Evolutionary conservation across 2,329 filamentous ascomycete species (phyloP).

Genomic region (Verticillium klebahnii): DNA sequence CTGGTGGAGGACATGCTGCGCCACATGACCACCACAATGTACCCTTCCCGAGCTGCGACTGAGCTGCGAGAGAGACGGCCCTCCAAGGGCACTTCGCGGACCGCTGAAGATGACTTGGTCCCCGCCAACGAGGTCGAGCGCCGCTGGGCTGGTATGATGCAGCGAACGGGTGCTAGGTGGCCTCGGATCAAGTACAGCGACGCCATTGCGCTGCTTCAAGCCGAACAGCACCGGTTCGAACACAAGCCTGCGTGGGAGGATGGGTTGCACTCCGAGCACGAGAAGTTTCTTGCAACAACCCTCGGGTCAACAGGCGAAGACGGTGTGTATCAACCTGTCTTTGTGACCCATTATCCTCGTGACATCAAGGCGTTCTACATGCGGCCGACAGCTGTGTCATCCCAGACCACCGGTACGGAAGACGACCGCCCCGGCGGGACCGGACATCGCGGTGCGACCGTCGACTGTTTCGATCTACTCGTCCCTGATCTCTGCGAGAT

Average conservation of each 20-base stretch:
- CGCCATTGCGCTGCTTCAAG: slow-evolving; percentile 65
- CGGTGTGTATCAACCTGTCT: slow-evolving; percentile 61
- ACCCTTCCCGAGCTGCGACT: slow-evolving; percentile 33
- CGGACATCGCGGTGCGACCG: slow-evolving; percentile 45
- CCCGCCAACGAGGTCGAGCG: slow-evolving; percentile 48
- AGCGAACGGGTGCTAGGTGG: slow-evolving; percentile 49
- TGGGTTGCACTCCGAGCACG: slow-evolving; percentile 86
- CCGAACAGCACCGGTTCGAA: slow-evolving; percentile 59
- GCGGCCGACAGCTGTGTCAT: slow-evolving; percentile 28
- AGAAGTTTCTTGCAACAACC: slow-evolving; percentile 73
- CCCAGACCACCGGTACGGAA: background rate
- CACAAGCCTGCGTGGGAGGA: slow-evolving; percentile 65
- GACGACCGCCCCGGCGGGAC: background rate
- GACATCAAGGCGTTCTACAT: slow-evolving; percentile 84
- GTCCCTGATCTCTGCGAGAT: slow-evolving; percentile 84
- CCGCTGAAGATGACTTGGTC: slow-evolving; percentile 31
- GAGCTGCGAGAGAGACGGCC: slow-evolving; percentile 32
- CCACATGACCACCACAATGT: slow-evolving; percentile 36
- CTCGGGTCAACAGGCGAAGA: slow-evolving; percentile 48
- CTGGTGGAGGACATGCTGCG: slow-evolving; percentile 76
- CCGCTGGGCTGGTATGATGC: slow-evolving; percentile 68
- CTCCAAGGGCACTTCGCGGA: slow-evolving; percentile 10
- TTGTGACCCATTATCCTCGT: slow-evolving; percentile 90
- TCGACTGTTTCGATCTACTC: slow-evolving; percentile 86
- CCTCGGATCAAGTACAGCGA: slow-evolving; percentile 78